Conservation (phyloP, 805 yeast species). For the Saturnispora serradocipensis region DNA sequence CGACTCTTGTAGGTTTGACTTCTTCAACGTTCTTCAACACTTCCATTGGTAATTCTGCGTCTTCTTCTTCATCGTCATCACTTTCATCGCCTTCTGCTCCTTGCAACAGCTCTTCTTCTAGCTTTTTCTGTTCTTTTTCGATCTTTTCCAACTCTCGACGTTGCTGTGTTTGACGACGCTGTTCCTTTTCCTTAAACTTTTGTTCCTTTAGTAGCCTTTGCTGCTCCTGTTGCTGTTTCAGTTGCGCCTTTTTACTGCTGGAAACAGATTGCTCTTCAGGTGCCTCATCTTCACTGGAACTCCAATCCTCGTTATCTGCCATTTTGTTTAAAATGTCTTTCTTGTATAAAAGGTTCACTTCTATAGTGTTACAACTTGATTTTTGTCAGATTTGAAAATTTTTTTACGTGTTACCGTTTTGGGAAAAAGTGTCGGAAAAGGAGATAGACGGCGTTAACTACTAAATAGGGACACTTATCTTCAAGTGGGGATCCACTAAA, state of each 20-base stretch:
- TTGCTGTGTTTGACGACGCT: constrained; percentile 25
- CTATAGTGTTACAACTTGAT: not conserved
- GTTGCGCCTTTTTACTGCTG: constrained; percentile 11
- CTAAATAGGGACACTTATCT: not conserved
- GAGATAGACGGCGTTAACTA: not conserved
- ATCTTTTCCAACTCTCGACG: constrained; percentile 28
- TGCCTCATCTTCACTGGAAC: constrained; percentile 32
- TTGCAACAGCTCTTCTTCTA: constrained; percentile 8
- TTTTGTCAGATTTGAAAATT: not conserved
- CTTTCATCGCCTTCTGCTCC: not conserved
- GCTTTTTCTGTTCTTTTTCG: constrained; percentile 17
- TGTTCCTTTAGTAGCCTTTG: constrained; percentile 12
- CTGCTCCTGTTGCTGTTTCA: constrained; percentile 19
- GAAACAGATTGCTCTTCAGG: constrained; percentile 38
- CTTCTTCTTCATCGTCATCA: constrained; percentile 21
- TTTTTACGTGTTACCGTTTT: not conserved
- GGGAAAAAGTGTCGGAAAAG: not conserved
- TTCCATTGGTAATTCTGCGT: constrained; percentile 30
- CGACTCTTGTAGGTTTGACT: constrained; percentile 9
- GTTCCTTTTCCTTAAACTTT: constrained; percentile 10
- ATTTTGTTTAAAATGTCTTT: not conserved
- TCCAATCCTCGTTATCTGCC: constrained; percentile 1
- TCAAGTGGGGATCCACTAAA: no score
- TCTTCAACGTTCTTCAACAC: constrained; percentile 26
- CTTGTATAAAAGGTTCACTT: not conserved